Evolutionary conservation across 345 rosid species (phyloP).

Genomic region (Salix exigua): DNA sequence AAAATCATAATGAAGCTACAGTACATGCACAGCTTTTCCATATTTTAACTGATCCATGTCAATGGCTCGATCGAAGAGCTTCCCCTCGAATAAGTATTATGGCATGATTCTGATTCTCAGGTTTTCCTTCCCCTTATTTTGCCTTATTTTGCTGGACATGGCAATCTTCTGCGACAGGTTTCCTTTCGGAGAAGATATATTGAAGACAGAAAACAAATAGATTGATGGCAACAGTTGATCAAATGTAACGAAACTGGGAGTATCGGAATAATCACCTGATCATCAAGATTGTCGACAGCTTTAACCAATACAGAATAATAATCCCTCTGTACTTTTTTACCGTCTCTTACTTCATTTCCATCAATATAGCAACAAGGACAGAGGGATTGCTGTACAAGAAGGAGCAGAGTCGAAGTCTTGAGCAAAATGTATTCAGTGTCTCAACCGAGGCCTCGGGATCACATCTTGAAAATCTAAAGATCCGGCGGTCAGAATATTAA

Average conservation of each 20-base stretch:
- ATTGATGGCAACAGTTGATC: background rate
- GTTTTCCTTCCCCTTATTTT: slow-evolving; percentile 95
- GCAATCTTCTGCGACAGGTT: slow-evolving; percentile 88
- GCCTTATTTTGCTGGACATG: slow-evolving; percentile 87
- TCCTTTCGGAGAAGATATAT: slow-evolving; percentile 43
- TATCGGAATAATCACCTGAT: slow-evolving; percentile 52
- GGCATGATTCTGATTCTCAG: slow-evolving; percentile 97
- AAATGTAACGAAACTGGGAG: slow-evolving; percentile 5
- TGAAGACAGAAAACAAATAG: slow-evolving; percentile 13
- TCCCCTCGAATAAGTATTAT: slow-evolving; percentile 88
- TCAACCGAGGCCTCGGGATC: too few species aligned
- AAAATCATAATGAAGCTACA: background rate
- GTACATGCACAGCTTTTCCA: background rate
- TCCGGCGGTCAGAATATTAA: too few species aligned
- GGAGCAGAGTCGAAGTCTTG: slow-evolving; percentile 19
- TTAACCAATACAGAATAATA: slow-evolving; percentile 87
- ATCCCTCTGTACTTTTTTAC: slow-evolving; percentile 65
- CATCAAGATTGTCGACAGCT: slow-evolving; percentile 80
- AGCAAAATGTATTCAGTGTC: background rate
- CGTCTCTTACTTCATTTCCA: slow-evolving; percentile 89
- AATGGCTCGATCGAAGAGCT: slow-evolving; percentile 91
- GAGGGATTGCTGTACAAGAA: slow-evolving; percentile 70
- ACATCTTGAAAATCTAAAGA: too few species aligned
- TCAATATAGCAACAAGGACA: slow-evolving; percentile 96
- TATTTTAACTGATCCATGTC: slow-evolving; percentile 89